Evolutionary conservation across 805 yeast species (phyloP).

Genomic region (Barnettozyma pratensis): DNA sequence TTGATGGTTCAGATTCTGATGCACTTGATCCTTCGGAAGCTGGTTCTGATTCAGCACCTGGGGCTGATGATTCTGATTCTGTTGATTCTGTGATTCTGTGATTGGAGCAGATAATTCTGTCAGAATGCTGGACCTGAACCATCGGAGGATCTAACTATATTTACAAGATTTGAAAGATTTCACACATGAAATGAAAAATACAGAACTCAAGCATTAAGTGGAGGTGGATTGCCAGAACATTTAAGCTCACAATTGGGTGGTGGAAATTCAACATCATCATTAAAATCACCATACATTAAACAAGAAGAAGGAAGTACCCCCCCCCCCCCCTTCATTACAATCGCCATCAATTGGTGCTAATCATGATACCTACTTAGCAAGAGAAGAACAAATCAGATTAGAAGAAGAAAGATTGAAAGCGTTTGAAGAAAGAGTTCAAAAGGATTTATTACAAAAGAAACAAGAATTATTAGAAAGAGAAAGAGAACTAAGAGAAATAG

Average conservation of each 20-base stretch:
- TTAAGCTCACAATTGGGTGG: conserved; percentile 25
- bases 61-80: no score
- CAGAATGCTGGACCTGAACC: no score
- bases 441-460: conserved; percentile 74
- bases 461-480: conserved; percentile 82
- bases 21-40: no score
- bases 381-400: conserved; percentile 84
- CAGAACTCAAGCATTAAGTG: conserved; percentile 80
- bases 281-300: conserved; percentile 22
- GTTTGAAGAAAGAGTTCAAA: conserved; percentile 85
- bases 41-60: no score
- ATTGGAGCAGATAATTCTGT: no score
- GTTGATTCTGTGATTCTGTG: no score
- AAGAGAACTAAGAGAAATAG: conserved; percentile 78
- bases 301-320: conserved; percentile 18
- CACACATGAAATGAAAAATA: conserved; percentile 86
- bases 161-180: conserved; percentile 82
- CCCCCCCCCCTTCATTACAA: conserved; percentile 11
- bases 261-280: conserved; percentile 2
- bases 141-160: no score
- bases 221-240: conserved; percentile 38
- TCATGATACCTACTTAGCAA: conserved; percentile 45
- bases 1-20: no score
- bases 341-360: conserved; percentile 15
- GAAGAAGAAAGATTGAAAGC: conserved; percentile 87